These are phyloP conservation scores for Russula foetens DNA, from an alignment of 768 basidiomycete genomes.

Conservation along the genomic window DNA sequence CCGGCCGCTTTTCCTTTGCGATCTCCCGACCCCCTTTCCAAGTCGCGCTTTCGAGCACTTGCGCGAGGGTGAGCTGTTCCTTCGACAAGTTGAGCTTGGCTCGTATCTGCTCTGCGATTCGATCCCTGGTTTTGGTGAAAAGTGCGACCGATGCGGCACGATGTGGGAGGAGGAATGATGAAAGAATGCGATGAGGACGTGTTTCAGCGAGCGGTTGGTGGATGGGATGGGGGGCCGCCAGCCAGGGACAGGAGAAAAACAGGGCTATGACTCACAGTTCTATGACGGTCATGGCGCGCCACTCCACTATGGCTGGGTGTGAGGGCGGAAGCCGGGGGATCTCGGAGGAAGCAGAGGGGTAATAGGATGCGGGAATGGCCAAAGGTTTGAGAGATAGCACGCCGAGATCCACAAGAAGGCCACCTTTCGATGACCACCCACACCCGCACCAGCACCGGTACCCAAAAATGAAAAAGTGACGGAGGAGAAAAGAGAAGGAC, in stretches of 20 bases:
- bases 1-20: conserved; percentile 66
- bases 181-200: no score
- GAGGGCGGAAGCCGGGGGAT: conserved; percentile 63
- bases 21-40: conserved; percentile 97
- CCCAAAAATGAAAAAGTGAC: neutral
- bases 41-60: conserved; percentile 89
- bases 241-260: neutral
- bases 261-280: conserved; percentile 52
- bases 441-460: neutral
- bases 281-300: conserved; percentile 94
- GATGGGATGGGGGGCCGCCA: neutral
- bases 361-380: conserved; percentile 37
- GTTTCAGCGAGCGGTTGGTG: neutral
- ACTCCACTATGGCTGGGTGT: conserved; percentile 90
- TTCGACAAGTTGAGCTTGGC: conserved; percentile 41
- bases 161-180: neutral
- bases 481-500: neutral
- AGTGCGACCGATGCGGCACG: no score
- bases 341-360: conserved; percentile 37
- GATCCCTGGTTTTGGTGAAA: conserved; percentile 66
- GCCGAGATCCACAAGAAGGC: conserved; percentile 78
- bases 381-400: conserved; percentile 61
- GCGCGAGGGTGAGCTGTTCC: conserved; percentile 63
- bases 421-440: conserved; percentile 42
- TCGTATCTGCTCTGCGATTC: conserved; percentile 66